Base-by-base conservation (phyloP, 2,329 filamentous ascomycete genomes). In the Huntiella bhutanensis region DNA sequence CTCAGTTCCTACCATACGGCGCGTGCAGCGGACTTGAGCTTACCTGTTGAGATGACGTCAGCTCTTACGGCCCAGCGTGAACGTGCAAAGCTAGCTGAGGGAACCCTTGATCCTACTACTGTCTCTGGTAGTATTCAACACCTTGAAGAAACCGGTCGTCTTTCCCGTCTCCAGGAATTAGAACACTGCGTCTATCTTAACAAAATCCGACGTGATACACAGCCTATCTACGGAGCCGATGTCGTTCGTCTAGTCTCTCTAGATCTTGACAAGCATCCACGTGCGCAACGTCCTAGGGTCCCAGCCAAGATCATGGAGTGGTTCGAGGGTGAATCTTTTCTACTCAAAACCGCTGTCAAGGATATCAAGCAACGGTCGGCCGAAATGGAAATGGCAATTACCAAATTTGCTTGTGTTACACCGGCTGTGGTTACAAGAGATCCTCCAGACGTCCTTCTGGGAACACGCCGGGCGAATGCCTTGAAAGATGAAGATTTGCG, bases 351-450 rank as follows among this genome's bases (percentile, higher is more conserved):
- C 3, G 74, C 91, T 62, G 74, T 91, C n/a, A 75, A 78, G 13
- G 85, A 78, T 0, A 60, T 93, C 1, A 71, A 80, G 36, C 72
- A 84, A 55, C 78, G 86, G 17, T 78, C 86, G 1, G 71, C 76
- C 44, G 67, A 69, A 11, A 69, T 93, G 61, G 79, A 88, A 55
- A 76, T 75, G 0, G 77, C 73, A 2, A 79, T 98, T 45, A 77
- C 82, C 52, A 84, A 88, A 57, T 98, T 95, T 56, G 84, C 82
- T 1, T 98, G 88, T 55, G 77, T 94, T 33, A 96, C 91, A 0
- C 91, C 91, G 2, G 79, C 84, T 1, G 88, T 85, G 10, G 77
- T 93, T 3, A 85, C 86, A 0, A 74, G 80, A 28, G 85, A 92
- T 52, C 68, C 92, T 54, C 74, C 76, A 13, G 68, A 71, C 22